phyloP scores from a whole-genome alignment of 1,284 basidiomycete genomes.

The Moniliophthora roreri region DNA sequence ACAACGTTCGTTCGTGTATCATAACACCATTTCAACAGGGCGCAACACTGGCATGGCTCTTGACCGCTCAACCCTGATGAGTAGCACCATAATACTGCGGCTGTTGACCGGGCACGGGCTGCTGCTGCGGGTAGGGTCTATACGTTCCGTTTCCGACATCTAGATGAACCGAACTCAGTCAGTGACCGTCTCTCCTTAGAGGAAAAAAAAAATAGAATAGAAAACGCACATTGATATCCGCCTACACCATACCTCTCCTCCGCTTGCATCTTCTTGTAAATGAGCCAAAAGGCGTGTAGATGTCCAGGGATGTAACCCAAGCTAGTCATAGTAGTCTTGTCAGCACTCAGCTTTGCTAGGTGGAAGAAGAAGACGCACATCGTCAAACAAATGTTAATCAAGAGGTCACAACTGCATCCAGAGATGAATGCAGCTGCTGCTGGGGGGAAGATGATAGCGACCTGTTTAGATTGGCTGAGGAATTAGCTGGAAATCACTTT shows the following conservation, averaged over 20 bases:
- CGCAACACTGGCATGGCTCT: not conserved
- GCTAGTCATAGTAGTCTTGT: constrained; percentile 32
- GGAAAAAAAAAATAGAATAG: not conserved
- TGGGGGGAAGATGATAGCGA: constrained; percentile 65
- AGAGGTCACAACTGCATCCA: constrained; percentile 69
- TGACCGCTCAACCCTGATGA: not conserved
- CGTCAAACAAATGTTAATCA: constrained; percentile 61
- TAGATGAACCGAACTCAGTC: not conserved
- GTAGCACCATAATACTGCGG: constrained; percentile 5
- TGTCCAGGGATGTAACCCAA: constrained; percentile 78
- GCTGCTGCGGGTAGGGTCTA: constrained; percentile 1
- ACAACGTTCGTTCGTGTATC: too few relatives aligned
- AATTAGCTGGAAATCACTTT: not conserved
- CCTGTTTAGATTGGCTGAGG: constrained; percentile 29
- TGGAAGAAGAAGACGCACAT: constrained; percentile 33
- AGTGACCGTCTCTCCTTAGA: not conserved
- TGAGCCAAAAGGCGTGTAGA: constrained; percentile 69
- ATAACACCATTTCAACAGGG: not conserved
- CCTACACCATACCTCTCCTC: constrained; percentile 71
- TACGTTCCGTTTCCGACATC: not conserved
- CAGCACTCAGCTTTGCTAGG: not conserved
- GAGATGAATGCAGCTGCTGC: constrained; percentile 65
- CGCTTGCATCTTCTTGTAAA: constrained; percentile 77
- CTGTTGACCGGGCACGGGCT: not conserved
- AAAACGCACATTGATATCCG: constrained; percentile 67